Conservation (phyloP, 257 asterid species). For the Verbena officinalis region DNA sequence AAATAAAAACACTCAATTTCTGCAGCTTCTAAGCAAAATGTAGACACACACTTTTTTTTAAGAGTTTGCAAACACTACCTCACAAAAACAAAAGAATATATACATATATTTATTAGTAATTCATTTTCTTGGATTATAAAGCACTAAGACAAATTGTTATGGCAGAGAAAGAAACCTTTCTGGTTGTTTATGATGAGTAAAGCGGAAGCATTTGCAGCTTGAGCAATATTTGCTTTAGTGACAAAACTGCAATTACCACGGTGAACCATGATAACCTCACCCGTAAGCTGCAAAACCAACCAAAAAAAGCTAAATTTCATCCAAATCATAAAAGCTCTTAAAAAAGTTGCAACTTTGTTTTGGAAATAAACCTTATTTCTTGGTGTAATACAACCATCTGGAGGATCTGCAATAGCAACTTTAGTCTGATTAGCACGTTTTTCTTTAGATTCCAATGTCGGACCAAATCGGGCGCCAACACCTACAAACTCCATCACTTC, state of each 20-base stretch:
- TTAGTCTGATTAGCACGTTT: slow-evolving; percentile 86
- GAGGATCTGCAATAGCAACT: slow-evolving; percentile 88
- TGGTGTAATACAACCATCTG: slow-evolving; percentile 83
- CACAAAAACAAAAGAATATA: not conserved
- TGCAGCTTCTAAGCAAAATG: too few species aligned
- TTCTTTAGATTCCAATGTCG: slow-evolving; percentile 89
- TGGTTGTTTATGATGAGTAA: slow-evolving; percentile 76
- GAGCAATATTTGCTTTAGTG: slow-evolving; percentile 80
- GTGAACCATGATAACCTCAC: slow-evolving; percentile 85
- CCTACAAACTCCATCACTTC: slow-evolving; percentile 92
- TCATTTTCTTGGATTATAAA: slow-evolving; percentile 2
- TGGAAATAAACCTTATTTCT: slow-evolving; percentile 63
- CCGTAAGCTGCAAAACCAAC: slow-evolving; percentile 58
- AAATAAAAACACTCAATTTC: too few species aligned
- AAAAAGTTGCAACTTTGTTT: too few species aligned
- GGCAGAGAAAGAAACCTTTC: slow-evolving; percentile 52
- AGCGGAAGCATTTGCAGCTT: slow-evolving; percentile 91
- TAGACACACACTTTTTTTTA: too few species aligned
- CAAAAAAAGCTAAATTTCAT: slow-evolving; percentile 15
- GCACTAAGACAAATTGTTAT: not conserved
- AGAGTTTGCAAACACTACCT: too few species aligned
- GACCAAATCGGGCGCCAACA: slow-evolving; percentile 95
- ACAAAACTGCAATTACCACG: slow-evolving; percentile 93
- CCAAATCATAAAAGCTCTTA: not conserved
- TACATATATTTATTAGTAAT: too few species aligned